phyloP scores from a whole-genome alignment of 2,329 filamentous ascomycete species.

The Sarocladiaceae sp. region DNA sequence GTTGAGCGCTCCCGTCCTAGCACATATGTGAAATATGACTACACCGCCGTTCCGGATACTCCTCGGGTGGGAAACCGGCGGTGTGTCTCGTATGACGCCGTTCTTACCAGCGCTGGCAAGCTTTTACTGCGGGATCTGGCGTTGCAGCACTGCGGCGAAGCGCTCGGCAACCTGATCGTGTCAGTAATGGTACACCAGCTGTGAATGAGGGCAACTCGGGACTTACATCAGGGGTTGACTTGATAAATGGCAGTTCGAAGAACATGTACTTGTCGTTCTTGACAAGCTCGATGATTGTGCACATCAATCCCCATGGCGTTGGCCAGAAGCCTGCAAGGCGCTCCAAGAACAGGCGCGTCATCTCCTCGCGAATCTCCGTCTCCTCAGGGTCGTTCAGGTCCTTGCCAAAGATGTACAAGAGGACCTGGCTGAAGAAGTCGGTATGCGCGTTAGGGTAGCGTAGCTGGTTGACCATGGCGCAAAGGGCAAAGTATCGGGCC shows the following conservation, averaged over 20 bases:
- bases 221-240: constrained; percentile 76
- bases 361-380: constrained; percentile 78
- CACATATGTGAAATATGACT: too few species aligned
- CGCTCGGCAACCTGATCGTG: constrained; percentile 22
- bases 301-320: constrained; percentile 91
- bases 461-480: constrained; percentile 83
- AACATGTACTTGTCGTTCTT: constrained; percentile 89
- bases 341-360: constrained; percentile 83
- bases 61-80: too few species aligned
- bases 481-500: constrained; percentile 76
- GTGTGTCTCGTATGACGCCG: too few species aligned
- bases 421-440: constrained; percentile 81
- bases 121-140: constrained; percentile 7
- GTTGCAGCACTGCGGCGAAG: constrained; percentile 22
- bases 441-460: constrained; percentile 86
- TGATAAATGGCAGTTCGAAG: constrained; percentile 89
- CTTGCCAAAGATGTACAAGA: constrained; percentile 78
- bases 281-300: constrained; percentile 80
- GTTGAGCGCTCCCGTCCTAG: too few species aligned
- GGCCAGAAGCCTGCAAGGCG: constrained; percentile 82
- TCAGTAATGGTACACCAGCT: constrained; percentile 5
- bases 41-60: too few species aligned
- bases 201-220: neutral
- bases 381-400: constrained; percentile 71
- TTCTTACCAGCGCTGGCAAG: too few species aligned